These are phyloP conservation scores for Macroventuria anomochaeta DNA, from an alignment of 2,329 filamentous ascomycete species.

Conservation along the genomic window DNA sequence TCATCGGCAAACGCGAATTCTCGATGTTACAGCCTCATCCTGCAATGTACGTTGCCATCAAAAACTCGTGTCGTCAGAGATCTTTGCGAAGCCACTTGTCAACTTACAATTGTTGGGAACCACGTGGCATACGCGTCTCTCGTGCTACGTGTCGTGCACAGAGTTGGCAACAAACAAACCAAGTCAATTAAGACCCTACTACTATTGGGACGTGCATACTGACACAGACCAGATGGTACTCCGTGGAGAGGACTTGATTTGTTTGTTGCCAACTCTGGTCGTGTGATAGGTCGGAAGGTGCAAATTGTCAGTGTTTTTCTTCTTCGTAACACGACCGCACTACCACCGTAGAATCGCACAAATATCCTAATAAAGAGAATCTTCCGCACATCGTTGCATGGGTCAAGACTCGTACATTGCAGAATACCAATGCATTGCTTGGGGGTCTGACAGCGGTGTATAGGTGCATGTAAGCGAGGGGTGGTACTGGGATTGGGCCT, in stretches of 20 bases:
- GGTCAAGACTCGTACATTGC: neutral
- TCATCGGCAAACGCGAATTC: conserved; percentile 7
- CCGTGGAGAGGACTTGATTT: too few species aligned
- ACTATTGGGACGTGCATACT: too few species aligned
- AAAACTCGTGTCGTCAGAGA: neutral
- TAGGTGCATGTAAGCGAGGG: too few species aligned
- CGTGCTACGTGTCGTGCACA: neutral
- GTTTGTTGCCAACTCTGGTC: too few species aligned
- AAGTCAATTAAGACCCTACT: too few species aligned
- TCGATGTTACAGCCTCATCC: conserved; percentile 4
- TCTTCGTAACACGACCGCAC: neutral
- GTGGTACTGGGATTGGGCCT: too few species aligned
- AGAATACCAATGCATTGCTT: neutral
- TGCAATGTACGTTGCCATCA: neutral
- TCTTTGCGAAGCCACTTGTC: neutral
- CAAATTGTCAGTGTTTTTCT: neutral
- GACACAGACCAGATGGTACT: too few species aligned
- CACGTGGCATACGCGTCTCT: neutral
- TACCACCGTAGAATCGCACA: neutral
- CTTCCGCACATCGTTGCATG: neutral
- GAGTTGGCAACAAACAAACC: too few species aligned
- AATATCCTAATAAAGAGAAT: neutral
- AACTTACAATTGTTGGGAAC: neutral
- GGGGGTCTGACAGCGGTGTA: neutral
- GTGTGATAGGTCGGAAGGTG: too few species aligned